Base-by-base conservation (phyloP, 192 early-diverging fungal genomes). In the Haplosporangium gracile region DNA sequence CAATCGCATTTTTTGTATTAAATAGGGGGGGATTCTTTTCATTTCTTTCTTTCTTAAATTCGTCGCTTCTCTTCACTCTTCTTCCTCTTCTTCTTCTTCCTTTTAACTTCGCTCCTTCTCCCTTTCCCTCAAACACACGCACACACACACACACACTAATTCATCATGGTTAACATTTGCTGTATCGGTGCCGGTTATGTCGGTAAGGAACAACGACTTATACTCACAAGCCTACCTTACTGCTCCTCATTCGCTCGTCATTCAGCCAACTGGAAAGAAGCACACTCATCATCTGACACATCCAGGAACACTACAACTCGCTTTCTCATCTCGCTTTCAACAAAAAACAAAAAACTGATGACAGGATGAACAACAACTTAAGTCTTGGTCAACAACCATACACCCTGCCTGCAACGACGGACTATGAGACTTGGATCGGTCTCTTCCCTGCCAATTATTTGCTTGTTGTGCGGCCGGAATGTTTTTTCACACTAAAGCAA, bases 151-250 rank as follows among this genome's bases (percentile, higher is more conserved):
- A 32, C 43, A 45, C 47, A 47, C 18, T n/a, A 24, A 51, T 29
- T 38, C 73, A 85, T 49, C 68, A 85, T 85, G 83, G 83, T 85
- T 57, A 95, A 95, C 87, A 96, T 98, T 70, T 97, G 97, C 91
- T 98, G 96, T 87, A 95, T 98, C 83, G 97, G 97, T 71, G 97
- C 97, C 75, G 97, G 97, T 71, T 98, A 98, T 89, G 97, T 98
- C 65, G 97, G 97, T 96, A 89, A 79, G 93, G 84, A 68, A 18
- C 20, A 13, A 22, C 20, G 22, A 3, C 34, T 68, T 68, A 40
- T 26, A 5, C 49, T 47, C n/a, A 15, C 38, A n/a, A 22, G 51
- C 36, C 32, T 75, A 63, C 72, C n/a, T 57, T 36, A 36, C 36
- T 36, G 36, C 36, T 74, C 39, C 26, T 15, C 71, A 38, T 42